phyloP scores from a whole-genome alignment of 2,329 filamentous ascomycete genomes.

The Clonostachys rhizophaga region DNA sequence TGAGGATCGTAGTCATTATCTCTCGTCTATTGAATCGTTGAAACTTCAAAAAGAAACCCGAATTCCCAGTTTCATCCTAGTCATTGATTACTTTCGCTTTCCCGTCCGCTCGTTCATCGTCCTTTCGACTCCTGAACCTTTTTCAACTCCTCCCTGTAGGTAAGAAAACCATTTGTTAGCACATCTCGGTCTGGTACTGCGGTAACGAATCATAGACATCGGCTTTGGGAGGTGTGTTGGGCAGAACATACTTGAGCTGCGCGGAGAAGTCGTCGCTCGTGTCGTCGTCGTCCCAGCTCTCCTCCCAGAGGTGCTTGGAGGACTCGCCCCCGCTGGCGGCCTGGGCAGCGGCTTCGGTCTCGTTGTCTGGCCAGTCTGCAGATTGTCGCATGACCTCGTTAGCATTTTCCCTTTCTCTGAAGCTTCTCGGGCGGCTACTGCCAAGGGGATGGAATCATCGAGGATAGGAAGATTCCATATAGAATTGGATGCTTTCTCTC shows the following conservation, averaged over 20 bases:
- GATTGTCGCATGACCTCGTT: neutral
- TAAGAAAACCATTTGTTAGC: neutral
- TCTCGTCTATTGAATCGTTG: slow-evolving; percentile 7
- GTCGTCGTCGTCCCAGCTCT: slow-evolving; percentile 99
- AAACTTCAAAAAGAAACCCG: slow-evolving; percentile 7
- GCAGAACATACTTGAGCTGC: slow-evolving; percentile 72
- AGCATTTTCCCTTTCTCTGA: neutral
- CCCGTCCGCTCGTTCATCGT: slow-evolving; percentile 29
- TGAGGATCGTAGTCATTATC: neutral
- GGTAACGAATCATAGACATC: no score
- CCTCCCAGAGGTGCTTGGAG: slow-evolving; percentile 86
- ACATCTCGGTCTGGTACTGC: neutral
- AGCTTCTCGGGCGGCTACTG: neutral
- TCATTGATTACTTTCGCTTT: slow-evolving; percentile 4
- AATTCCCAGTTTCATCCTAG: slow-evolving; percentile 2
- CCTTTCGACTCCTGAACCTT: slow-evolving; percentile 80
- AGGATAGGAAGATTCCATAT: no score
- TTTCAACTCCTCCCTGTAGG: slow-evolving; percentile 78
- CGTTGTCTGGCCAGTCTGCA: slow-evolving; percentile 87
- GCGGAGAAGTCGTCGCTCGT: slow-evolving; percentile 93
- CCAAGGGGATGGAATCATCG: neutral
- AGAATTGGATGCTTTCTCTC: neutral
- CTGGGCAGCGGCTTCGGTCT: slow-evolving; percentile 70
- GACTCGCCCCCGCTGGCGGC: slow-evolving; percentile 48
- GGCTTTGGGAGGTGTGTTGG: neutral